These are phyloP conservation scores for Ogataea populi-albae DNA, from an alignment of 805 yeast species.

Conservation along the genomic window DNA sequence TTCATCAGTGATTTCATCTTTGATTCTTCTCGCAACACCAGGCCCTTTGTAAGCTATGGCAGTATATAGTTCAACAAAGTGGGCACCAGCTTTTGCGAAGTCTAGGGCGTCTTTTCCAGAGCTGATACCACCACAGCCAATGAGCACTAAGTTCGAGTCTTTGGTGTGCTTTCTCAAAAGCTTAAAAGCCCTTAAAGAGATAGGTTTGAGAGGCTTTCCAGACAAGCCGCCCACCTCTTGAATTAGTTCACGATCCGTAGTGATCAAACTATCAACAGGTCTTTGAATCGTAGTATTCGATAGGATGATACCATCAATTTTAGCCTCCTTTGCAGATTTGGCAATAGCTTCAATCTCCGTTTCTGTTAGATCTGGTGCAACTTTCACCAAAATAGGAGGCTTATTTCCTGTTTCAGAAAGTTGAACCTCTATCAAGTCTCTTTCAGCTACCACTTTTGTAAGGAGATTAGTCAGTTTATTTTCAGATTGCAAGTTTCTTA, in stretches of 20 bases:
- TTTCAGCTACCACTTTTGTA: conserved; percentile 62
- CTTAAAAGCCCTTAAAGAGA: conserved; percentile 67
- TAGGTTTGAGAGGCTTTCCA: conserved; percentile 86
- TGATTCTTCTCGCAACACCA: conserved; percentile 64
- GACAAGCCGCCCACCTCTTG: conserved; percentile 83
- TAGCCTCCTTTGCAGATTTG: conserved; percentile 67
- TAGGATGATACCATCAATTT: conserved; percentile 87
- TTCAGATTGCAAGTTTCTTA: conserved; percentile 81
- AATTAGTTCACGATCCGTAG: conserved; percentile 42
- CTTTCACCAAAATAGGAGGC: conserved; percentile 85
- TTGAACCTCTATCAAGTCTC: conserved; percentile 49
- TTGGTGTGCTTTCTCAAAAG: conserved; percentile 74
- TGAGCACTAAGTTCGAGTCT: conserved; percentile 65
- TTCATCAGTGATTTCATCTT: conserved; percentile 56
- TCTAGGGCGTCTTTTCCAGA: conserved; percentile 85
- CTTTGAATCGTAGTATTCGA: conserved; percentile 91
- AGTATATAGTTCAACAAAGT: conserved; percentile 83
- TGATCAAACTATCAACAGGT: conserved; percentile 54
- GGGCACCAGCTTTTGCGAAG: conserved; percentile 91
- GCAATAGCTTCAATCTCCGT: conserved; percentile 82
- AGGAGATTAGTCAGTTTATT: conserved; percentile 67
- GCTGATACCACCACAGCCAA: conserved; percentile 96
- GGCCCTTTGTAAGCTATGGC: conserved; percentile 93
- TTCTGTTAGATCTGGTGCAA: conserved; percentile 90
- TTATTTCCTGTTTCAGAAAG: conserved; percentile 37